Evolutionary conservation across 2,329 filamentous ascomycete genomes (phyloP), one percentile per base, ranked within the genome.

Genomic region (Apiospora saccharicola): DNA sequence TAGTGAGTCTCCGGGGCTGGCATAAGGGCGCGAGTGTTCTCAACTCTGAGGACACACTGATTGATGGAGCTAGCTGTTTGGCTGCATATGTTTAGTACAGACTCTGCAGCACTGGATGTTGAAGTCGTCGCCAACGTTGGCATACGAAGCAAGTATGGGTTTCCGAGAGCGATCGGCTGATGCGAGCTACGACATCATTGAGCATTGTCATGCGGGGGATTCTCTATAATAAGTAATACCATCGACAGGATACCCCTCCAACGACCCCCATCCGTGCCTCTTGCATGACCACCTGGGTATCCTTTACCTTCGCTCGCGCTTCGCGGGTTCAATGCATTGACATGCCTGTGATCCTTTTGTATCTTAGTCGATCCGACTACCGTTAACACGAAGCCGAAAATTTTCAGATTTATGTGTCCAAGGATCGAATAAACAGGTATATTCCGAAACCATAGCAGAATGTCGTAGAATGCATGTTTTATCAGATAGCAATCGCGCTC

Each of bases 261-360:
- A 64, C 19, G 30, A 12, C 57, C 57, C 57, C 57, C 30, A 41
- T 64, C 57, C 34, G 57, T 64, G 57, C 34, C 34, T 64, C 57
- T 8, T 64, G 57, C 57, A 64, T 64, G 57, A 34, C 19, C 57
- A 41, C 19, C 24, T 30, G 12, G 51, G 51, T 30, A 57, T 4
- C 24, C 30, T 30, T 24, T 16, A 12, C n/a, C 30, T 61, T 22
- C 30, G 34, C 24, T 53, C 30, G 30, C 53, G 30, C 30, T 61
- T 26, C 30, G 4, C 30, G 12, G 34, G 26, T 14, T 34, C 19
- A 16, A 22, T n/a, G 34, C 30, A 41, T 41, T 41, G 37, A 41
- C 34, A 41, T 10, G 41, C 19, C 30, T 12, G 30, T 41, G 57
- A 61, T 19, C 30, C 1, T 37, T 49, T 22, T 22, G 53, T 37